phyloP scores from a whole-genome alignment of 768 basidiomycete genomes.

The Xanthoconium purpureum region DNA sequence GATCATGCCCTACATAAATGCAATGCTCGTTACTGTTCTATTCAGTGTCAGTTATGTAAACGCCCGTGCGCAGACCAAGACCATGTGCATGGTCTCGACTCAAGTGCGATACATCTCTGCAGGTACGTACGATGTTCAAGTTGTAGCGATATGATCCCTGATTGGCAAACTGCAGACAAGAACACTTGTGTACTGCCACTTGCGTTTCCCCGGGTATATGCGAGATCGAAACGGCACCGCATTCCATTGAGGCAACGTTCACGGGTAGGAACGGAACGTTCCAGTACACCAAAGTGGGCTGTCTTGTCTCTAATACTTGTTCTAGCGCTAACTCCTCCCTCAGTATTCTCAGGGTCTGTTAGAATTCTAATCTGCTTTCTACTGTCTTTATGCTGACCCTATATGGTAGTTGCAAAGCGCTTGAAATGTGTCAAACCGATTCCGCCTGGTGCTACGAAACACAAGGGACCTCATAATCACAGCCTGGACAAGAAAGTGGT shows the following conservation, averaged over 20 bases:
- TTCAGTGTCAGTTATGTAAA: no score
- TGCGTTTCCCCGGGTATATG: constrained; percentile 41
- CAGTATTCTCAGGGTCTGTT: constrained; percentile 56
- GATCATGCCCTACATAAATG: no score
- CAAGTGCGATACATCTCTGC: no score
- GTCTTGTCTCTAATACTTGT: neutral
- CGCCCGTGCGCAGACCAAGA: no score
- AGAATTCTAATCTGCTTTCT: neutral
- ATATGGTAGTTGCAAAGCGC: constrained; percentile 43
- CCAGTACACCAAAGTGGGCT: constrained; percentile 57
- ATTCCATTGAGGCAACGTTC: constrained; percentile 61
- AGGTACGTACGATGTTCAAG: no score
- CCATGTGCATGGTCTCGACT: no score
- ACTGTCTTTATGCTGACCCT: neutral
- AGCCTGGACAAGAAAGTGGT: constrained; percentile 42
- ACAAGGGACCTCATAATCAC: constrained; percentile 49
- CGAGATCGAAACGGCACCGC: constrained; percentile 36
- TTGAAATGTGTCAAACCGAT: constrained; percentile 48
- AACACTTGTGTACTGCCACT: constrained; percentile 42
- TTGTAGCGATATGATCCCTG: constrained; percentile 16
- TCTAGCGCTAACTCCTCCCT: neutral
- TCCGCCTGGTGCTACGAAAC: constrained; percentile 39
- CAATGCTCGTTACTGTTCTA: no score
- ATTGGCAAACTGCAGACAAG: constrained; percentile 37
- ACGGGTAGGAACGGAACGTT: constrained; percentile 58